Percentiles rank a stretch among this genome's conserved stretches.
phyloP scores from a whole-genome alignment of 1,139 yeast genomes.

The Diutina sp. region DNA sequence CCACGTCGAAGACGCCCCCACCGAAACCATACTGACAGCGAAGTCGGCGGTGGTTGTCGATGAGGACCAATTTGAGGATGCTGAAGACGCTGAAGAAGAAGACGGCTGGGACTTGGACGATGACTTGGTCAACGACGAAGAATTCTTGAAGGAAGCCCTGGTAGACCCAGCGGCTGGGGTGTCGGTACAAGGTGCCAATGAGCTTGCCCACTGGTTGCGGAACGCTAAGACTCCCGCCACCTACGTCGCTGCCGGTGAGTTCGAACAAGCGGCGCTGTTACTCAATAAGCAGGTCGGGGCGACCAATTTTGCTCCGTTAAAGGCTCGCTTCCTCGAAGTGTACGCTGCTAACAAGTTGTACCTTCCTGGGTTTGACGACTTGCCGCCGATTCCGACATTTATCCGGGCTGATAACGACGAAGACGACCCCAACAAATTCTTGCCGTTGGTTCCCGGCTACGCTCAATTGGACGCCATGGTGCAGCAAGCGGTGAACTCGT shows the following conservation, averaged over 20 bases:
- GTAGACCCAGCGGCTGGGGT: slow-evolving; percentile 13
- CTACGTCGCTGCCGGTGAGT: slow-evolving; percentile 91
- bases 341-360: slow-evolving; percentile 70
- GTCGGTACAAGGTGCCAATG: slow-evolving; percentile 25
- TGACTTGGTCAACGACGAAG: slow-evolving; percentile 19
- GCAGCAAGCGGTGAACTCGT: slow-evolving; percentile 66
- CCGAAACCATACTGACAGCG: neutral
- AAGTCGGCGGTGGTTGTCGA: neutral
- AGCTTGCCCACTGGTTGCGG: slow-evolving; percentile 72
- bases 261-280: slow-evolving; percentile 90
- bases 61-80: neutral
- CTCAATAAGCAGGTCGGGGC: slow-evolving; percentile 84
- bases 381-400: slow-evolving; percentile 58
- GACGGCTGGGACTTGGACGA: slow-evolving; percentile 50
- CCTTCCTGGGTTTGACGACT: slow-evolving; percentile 56
- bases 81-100: slow-evolving; percentile 38
- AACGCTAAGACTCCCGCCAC: slow-evolving; percentile 88
- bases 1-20: slow-evolving; percentile 42
- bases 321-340: slow-evolving; percentile 69
- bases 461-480: slow-evolving; percentile 55
- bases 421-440: slow-evolving; percentile 41
- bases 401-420: slow-evolving; percentile 50
- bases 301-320: slow-evolving; percentile 75
- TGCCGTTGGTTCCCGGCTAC: slow-evolving; percentile 68
- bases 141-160: neutral